Evolutionary conservation across 177 flowering plant genomes (phyloP), one percentile per base, ranked within the genome.

Genomic region (Vitis hybrid): DNA sequence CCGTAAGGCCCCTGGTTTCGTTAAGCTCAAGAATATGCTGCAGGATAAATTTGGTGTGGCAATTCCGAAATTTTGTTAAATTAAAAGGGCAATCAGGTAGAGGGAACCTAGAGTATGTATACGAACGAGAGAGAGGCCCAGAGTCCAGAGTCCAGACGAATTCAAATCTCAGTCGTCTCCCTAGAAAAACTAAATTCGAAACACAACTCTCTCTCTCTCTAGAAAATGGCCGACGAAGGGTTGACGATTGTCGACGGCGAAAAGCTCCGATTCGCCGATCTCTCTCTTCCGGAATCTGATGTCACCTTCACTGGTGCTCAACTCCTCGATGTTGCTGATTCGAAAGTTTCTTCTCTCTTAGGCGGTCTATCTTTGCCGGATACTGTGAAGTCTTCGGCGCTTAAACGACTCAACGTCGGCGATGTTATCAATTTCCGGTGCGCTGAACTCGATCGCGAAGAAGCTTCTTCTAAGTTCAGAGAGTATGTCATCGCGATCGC

Each of bases 231-330:
- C 1, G 83, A 78, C 78, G 89, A 80, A 66, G 85, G 83, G 13
- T 64, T 85, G 18, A 79, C 81, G 40, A 73, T 88, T 8, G 73
- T 91, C 18, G 94, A 91, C 79, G 97, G 94, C 48, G 34, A 82
- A 11, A 70, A 19, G 15, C 85, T 88, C 15, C 69, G 81, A 74
- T 67, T 68, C 52, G 19, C 77, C 69, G 75, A 81, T 49, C 68
- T 74, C 64, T 32, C 77, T 52, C 66, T 79, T 51, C 71, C 83
- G 10, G 72, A 64, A 8, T 21, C 72, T 8, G 65, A 59, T 74
- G 56, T 48, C 70, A 21, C 65, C 49, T 4, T 88, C 32, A 79
- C 84, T 23, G 92, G 87, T 40, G 80, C 82, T 63, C 70, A 77
- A 51, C 65, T 89, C 61, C 81, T 88, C 56, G 75, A 83, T 1